Base-by-base conservation (phyloP, 2,329 filamentous ascomycete genomes). In the Didymella lethalis region DNA sequence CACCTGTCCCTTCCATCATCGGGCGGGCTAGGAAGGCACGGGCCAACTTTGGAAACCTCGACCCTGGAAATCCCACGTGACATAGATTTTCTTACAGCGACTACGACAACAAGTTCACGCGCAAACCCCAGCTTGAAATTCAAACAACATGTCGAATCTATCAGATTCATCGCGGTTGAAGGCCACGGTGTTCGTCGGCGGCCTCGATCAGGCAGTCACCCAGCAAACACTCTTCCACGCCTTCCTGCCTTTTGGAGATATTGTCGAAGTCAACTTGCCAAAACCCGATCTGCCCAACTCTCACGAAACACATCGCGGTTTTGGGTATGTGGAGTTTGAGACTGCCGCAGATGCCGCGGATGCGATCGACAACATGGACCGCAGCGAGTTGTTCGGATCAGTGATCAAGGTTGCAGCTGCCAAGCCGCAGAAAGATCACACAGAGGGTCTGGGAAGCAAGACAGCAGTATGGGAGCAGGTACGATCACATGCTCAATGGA, bases 331-430 rank as follows among this genome's bases (percentile, higher is more conserved):
- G 49, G 95, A 99, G 74, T 99, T 91, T 73, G 93, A 97, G 70
- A 86, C 92, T 57, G 84, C 88, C 12, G 86, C 89, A 57, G 95
- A 99, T 78, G 94, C 93, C 28, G 89, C 89, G 72, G 94, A 98
- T 79, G 95, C 95, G 49, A 97, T 99, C 76, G 93, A 98, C 83
- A 99, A 99, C 75, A 98, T 99, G 94, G 92, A 99, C 75, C 93
- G 97, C 76, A 90, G 93, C 61, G 94, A 98, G 80, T 86, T 99
- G 45, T 98, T 94, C 75, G 96, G 95, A 11, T 87, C 92, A 59
- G 89, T 95, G 14, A 90, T 99, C 76, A 97, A 93, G 77, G 94
- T 98, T 50, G 93, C 92, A 44, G 86, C 90, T 54, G 96, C 96
- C 43, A 99, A 97, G 78, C 88, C 92, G 31, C 92, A 95, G 63